phyloP scores from a whole-genome alignment of 2,329 filamentous ascomycete species.

The Colletotrichum higginsianum region DNA sequence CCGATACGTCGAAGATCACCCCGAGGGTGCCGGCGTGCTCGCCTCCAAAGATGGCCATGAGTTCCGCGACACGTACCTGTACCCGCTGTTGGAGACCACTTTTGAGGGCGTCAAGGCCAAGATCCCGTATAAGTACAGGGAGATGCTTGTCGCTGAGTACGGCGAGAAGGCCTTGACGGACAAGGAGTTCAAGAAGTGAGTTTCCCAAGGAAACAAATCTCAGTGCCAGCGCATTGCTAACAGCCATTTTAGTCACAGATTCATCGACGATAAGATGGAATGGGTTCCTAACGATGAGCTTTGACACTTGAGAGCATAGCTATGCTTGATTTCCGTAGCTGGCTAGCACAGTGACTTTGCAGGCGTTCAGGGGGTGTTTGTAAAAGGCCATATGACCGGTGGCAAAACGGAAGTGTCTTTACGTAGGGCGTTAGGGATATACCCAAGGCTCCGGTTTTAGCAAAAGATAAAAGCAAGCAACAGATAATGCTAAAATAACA shows the following conservation, averaged over 20 bases:
- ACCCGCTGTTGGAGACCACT: slow-evolving; percentile 76
- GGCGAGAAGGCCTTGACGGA: slow-evolving; percentile 64
- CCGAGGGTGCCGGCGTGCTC: slow-evolving; percentile 60
- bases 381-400: not conserved
- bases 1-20: slow-evolving; percentile 63
- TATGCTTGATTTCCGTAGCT: not conserved
- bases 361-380: slow-evolving; percentile 13
- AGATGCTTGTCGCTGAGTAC: slow-evolving; percentile 73
- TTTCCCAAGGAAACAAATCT: not conserved
- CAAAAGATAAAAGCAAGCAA: not conserved
- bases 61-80: slow-evolving; percentile 72
- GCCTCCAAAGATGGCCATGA: slow-evolving; percentile 67
- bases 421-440: slow-evolving; percentile 37
- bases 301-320: not conserved
- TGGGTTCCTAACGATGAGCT: slow-evolving; percentile 47
- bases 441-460: slow-evolving; percentile 27
- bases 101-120: slow-evolving; percentile 78
- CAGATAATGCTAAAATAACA: not conserved
- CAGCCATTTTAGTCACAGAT: slow-evolving; percentile 54
- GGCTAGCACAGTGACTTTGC: not conserved
- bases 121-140: slow-evolving; percentile 75
- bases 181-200: slow-evolving; percentile 68
- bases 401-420: not conserved
- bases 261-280: slow-evolving; percentile 55
- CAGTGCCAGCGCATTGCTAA: slow-evolving; percentile 36